Evolutionary conservation across 2,329 filamentous ascomycete genomes (phyloP).

Genomic region (Phyllosticta capitalensis): DNA sequence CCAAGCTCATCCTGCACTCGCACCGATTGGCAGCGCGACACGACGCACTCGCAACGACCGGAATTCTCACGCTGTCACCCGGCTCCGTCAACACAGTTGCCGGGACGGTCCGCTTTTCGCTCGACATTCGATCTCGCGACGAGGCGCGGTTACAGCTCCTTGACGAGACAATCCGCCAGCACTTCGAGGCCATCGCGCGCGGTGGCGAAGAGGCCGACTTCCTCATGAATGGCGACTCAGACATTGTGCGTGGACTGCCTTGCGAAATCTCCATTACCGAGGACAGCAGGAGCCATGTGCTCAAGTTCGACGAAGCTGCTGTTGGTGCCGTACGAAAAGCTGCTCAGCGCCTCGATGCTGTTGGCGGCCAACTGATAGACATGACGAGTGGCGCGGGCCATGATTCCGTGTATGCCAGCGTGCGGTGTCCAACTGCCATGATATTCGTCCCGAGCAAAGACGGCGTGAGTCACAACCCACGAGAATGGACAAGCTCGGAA

Average conservation of each 20-base stretch:
- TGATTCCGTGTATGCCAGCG: slow-evolving; percentile 41
- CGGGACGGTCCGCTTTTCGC: slow-evolving; percentile 54
- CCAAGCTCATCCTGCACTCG: slow-evolving; percentile 57
- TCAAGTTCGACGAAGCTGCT: slow-evolving; percentile 58
- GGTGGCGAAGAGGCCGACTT: not conserved
- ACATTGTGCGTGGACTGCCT: slow-evolving; percentile 43
- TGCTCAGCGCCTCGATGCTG: slow-evolving; percentile 40
- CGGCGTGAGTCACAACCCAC: slow-evolving; percentile 30
- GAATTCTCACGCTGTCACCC: slow-evolving; percentile 56
- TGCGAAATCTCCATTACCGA: slow-evolving; percentile 50
- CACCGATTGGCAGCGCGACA: slow-evolving; percentile 53
- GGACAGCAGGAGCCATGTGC: slow-evolving; percentile 53
- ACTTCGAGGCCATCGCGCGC: slow-evolving; percentile 50
- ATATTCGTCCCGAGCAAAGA: slow-evolving; percentile 30
- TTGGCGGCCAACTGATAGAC: slow-evolving; percentile 49
- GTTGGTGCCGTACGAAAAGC: slow-evolving; percentile 55
- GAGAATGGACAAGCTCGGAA: slow-evolving; percentile 26
- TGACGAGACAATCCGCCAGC: slow-evolving; percentile 45
- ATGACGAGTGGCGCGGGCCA: slow-evolving; percentile 59
- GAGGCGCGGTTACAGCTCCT: slow-evolving; percentile 49
- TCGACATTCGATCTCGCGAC: slow-evolving; percentile 55
- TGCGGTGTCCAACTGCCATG: slow-evolving; percentile 34
- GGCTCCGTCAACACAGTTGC: slow-evolving; percentile 68
- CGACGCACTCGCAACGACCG: slow-evolving; percentile 57
- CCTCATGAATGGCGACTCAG: slow-evolving; percentile 22